Evolutionary conservation across 306 rosid genomes (phyloP).

Genomic region (Citrullus amarus): DNA sequence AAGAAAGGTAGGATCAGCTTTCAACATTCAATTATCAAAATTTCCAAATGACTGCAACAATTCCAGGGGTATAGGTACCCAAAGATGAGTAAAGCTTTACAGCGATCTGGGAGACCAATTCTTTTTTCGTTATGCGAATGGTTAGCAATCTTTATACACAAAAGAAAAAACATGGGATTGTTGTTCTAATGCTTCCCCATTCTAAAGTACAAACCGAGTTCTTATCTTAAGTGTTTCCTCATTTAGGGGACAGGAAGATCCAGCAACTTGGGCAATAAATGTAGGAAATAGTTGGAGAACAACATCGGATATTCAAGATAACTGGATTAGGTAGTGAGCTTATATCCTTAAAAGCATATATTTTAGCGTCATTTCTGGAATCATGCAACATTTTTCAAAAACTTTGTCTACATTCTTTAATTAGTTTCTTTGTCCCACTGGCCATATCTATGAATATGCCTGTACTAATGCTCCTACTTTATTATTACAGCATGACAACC

Average conservation of each 20-base stretch:
- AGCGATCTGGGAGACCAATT: constrained; percentile 36
- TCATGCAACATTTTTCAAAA: neutral
- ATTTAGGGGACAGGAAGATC: constrained; percentile 57
- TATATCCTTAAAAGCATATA: neutral
- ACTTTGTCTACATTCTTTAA: neutral
- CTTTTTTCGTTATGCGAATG: constrained; percentile 67
- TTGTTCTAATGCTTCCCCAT: neutral
- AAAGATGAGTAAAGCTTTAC: constrained; percentile 45
- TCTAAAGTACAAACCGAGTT: neutral
- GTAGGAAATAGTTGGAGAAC: constrained; percentile 87
- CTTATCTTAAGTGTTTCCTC: neutral
- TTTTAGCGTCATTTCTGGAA: neutral
- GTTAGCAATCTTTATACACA: constrained; percentile 25
- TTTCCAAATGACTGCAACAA: neutral
- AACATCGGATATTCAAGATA: constrained; percentile 58
- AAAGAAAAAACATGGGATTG: neutral
- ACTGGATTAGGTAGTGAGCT: constrained; percentile 40
- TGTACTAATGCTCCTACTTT: neutral
- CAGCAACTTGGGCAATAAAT: constrained; percentile 50
- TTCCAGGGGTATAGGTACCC: constrained; percentile 38
- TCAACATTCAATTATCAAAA: neutral
- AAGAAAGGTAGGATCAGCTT: constrained; percentile 29
- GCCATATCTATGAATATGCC: neutral
- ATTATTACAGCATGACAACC: constrained; percentile 35
- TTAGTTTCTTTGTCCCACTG: neutral